Percentiles rank a stretch among this genome's conserved stretches.
phyloP scores from a whole-genome alignment of 2,329 filamentous ascomycete species.

The Penicillium sp. region DNA sequence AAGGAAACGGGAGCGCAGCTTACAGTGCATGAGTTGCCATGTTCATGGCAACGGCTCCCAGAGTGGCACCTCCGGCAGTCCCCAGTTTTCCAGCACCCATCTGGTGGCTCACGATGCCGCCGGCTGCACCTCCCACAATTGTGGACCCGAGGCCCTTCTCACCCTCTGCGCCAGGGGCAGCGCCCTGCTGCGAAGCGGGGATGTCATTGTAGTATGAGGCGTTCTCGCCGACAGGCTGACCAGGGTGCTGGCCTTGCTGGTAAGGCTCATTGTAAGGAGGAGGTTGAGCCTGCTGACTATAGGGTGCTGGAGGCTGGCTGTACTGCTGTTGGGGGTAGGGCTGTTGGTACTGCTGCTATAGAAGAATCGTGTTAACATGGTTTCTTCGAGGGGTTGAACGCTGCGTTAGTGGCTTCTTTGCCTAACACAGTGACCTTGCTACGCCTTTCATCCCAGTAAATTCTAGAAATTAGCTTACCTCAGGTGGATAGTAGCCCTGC shows the following conservation, averaged over 20 bases:
- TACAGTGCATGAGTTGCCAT: slow-evolving; percentile 19
- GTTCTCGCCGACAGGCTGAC: slow-evolving; percentile 28
- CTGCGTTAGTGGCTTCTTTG: slow-evolving; percentile 2
- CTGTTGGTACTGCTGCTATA: slow-evolving; percentile 16
- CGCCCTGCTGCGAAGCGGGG: slow-evolving; percentile 22
- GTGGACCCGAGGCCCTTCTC: slow-evolving; percentile 24
- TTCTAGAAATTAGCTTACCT: slow-evolving; percentile 20
- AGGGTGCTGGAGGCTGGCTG: slow-evolving; percentile 17
- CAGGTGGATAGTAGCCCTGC: slow-evolving; percentile 26
- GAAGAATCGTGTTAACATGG: background rate
- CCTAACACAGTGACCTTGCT: background rate
- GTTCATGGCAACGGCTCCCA: slow-evolving; percentile 22
- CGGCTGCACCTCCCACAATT: slow-evolving; percentile 21
- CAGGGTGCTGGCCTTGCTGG: slow-evolving; percentile 18
- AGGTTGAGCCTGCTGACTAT: slow-evolving; percentile 15
- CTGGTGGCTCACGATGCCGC: slow-evolving; percentile 22
- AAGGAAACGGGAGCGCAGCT: slow-evolving; percentile 7
- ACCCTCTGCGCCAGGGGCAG: slow-evolving; percentile 17
- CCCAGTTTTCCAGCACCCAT: slow-evolving; percentile 16
- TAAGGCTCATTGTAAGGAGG: slow-evolving; percentile 16
- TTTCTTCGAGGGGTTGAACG: background rate
- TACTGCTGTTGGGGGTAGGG: slow-evolving; percentile 20
- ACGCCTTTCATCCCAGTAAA: background rate
- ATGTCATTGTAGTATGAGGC: slow-evolving; percentile 32
- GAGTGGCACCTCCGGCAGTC: slow-evolving; percentile 19